Evolutionary conservation across 768 basidiomycete species (phyloP).

Genomic region (Scleroderma citrinum): DNA sequence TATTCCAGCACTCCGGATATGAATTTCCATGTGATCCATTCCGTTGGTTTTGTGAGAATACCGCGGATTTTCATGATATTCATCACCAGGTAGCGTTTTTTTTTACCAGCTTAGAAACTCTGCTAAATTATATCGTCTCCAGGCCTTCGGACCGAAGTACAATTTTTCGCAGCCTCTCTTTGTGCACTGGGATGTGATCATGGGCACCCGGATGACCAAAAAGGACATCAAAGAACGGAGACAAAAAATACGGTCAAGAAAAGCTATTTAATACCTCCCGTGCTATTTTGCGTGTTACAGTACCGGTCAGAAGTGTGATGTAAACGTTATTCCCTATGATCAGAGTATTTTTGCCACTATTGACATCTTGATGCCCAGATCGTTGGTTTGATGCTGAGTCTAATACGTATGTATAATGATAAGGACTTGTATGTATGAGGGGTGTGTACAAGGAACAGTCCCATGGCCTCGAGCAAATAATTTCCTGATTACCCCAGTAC

Average conservation of each 20-base stretch:
- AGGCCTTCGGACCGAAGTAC: slow-evolving; percentile 77
- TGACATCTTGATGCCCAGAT: too few species aligned
- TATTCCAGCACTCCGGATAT: background rate
- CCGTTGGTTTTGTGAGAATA: background rate
- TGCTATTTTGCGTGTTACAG: too few species aligned
- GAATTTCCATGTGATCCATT: background rate
- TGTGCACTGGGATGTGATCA: slow-evolving; percentile 83
- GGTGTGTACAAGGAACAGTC: too few species aligned
- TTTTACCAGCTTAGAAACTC: background rate
- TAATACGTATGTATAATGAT: too few species aligned
- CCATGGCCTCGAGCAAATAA: too few species aligned
- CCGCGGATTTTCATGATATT: background rate
- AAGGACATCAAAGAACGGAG: slow-evolving; percentile 48
- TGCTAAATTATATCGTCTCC: background rate
- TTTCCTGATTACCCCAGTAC: too few species aligned
- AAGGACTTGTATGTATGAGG: too few species aligned
- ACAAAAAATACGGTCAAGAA: slow-evolving; percentile 18
- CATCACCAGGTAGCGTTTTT: background rate
- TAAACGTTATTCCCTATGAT: too few species aligned
- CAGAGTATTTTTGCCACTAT: too few species aligned
- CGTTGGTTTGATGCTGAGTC: too few species aligned
- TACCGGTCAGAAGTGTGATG: too few species aligned
- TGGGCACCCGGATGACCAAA: slow-evolving; percentile 81
- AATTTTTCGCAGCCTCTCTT: slow-evolving; percentile 98
- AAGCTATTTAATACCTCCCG: too few species aligned